phyloP scores from a whole-genome alignment of 2,329 filamentous ascomycete species.

The Neonectria sp. region DNA sequence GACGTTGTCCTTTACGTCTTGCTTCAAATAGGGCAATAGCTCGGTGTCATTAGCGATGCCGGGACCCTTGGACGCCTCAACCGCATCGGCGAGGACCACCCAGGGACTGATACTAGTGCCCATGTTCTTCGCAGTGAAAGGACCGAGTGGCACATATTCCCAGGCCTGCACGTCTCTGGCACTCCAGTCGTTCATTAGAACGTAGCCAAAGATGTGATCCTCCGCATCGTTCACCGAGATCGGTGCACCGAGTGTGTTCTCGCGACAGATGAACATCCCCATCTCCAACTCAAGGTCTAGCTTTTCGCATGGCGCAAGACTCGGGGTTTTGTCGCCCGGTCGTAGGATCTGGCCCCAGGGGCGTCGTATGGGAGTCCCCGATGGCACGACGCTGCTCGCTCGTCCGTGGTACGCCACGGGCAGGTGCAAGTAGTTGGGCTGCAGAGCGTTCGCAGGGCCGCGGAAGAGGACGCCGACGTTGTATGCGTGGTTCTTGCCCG shows the following conservation, averaged over 20 bases:
- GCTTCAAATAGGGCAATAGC: constrained; percentile 65
- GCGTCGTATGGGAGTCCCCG: constrained; percentile 79
- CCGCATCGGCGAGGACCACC: constrained; percentile 73
- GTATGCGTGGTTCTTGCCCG: constrained; percentile 83
- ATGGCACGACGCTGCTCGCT: constrained; percentile 81
- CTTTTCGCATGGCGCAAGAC: constrained; percentile 71
- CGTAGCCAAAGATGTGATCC: constrained; percentile 79
- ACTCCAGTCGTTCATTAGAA: constrained; percentile 76
- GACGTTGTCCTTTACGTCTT: constrained; percentile 60
- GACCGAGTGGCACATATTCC: constrained; percentile 74
- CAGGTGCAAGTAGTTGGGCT: constrained; percentile 86
- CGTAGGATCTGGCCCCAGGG: constrained; percentile 81
- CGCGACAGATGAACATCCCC: constrained; percentile 79
- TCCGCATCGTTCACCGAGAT: constrained; percentile 77
- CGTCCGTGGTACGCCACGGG: constrained; percentile 88
- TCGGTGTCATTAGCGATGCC: constrained; percentile 53
- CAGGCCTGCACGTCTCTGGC: constrained; percentile 73
- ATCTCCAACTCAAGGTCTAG: constrained; percentile 87
- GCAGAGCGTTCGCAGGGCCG: constrained; percentile 79
- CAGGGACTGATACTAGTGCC: constrained; percentile 74
- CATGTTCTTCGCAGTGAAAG: constrained; percentile 74
- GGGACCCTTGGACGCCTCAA: constrained; percentile 53
- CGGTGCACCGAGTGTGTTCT: constrained; percentile 77
- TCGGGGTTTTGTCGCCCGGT: constrained; percentile 60
- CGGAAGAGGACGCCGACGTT: constrained; percentile 80